Base-by-base conservation (phyloP, 768 basidiomycete genomes). In the Inosperma sp. region DNA sequence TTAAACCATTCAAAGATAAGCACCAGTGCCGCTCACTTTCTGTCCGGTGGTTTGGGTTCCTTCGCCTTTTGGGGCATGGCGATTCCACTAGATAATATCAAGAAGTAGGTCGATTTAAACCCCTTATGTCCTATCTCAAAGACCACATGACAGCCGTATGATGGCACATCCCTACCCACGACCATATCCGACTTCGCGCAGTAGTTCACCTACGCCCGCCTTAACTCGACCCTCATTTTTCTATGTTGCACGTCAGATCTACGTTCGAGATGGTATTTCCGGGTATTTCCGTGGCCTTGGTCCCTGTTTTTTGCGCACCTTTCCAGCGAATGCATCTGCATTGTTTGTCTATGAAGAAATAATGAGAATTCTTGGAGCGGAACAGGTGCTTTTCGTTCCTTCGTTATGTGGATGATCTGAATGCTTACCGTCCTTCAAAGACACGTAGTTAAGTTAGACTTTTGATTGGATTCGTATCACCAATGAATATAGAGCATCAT, bases 281-380 rank as follows among this genome's bases (percentile, higher is more conserved):
- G 83, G 83, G 26, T 84, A 80, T 60, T 80, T 75, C 65, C 76
- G 86, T 56, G 88, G 87, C 2, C 68, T 88, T 22, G 78, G 76
- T 9, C 86, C 86, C 27, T 80, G 79, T 49, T 68, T 87, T 21
- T 66, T 89, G 52, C 74, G 87, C 53, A 85, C 88, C 16, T 86
- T 89, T 66, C 88, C 88, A 12, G 78, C 81, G 1, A 91, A 91
- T 63, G 86, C 87, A 1, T 84, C 80, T 41, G 88, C 87, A 0
- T 73, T 86, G 41, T 86, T 86, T 57, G 87, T 88, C 2, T 91
- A 86, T 65, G 87, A 89, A 68, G 83, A 80, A 33, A 72, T 83
- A 22, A 81, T 91, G 80, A 69, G 81, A 52, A 49, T 71, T 22
- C 59, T 86, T 44, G 82, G 79, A 30, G 84, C 87, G 13, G 83